Conservation (phyloP, 169 alveolate genomes). For the Plasmodium gallinaceum region DNA sequence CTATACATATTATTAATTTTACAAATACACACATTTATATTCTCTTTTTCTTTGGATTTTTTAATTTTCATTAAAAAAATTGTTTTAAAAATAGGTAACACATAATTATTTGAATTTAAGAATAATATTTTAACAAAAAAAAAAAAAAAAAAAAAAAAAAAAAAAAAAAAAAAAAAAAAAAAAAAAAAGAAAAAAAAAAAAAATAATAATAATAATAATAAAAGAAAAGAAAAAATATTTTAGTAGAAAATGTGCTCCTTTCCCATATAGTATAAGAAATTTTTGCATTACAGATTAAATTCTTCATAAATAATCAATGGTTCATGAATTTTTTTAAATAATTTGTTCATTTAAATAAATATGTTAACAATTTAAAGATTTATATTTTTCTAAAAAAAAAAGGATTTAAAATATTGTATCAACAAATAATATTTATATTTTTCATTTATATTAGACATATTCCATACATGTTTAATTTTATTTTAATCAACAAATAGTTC, state of each 20-base stretch:
- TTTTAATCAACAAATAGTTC: too few species aligned
- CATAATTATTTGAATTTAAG: conserved; percentile 25
- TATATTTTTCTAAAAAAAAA: conserved; percentile 9
- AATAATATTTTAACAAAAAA: conserved; percentile 14
- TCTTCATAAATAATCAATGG: not conserved
- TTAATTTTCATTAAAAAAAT: conserved; percentile 31
- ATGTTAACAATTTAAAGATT: conserved; percentile 15
- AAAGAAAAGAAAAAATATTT: conserved; percentile 7
- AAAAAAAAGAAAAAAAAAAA: conserved; percentile 1
- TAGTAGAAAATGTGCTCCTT: conserved; percentile 6
- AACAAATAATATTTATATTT: too few species aligned
- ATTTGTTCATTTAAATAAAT: conserved; percentile 22
- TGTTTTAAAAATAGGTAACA: conserved; percentile 21
- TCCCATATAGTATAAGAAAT: not conserved
- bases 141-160: not conserved
- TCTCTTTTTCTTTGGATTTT: not conserved
- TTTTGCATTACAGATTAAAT: not conserved
- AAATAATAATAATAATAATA: not conserved
- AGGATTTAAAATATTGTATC: not conserved
- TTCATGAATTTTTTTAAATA: not conserved
- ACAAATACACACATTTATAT: not conserved
- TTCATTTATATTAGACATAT: too few species aligned
- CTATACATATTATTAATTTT: not conserved
- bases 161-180: not conserved
- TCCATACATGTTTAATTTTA: too few species aligned